These are phyloP conservation scores for Talaromyces atroroseus DNA, from an alignment of 2,329 filamentous ascomycete genomes.

Conservation along the genomic window DNA sequence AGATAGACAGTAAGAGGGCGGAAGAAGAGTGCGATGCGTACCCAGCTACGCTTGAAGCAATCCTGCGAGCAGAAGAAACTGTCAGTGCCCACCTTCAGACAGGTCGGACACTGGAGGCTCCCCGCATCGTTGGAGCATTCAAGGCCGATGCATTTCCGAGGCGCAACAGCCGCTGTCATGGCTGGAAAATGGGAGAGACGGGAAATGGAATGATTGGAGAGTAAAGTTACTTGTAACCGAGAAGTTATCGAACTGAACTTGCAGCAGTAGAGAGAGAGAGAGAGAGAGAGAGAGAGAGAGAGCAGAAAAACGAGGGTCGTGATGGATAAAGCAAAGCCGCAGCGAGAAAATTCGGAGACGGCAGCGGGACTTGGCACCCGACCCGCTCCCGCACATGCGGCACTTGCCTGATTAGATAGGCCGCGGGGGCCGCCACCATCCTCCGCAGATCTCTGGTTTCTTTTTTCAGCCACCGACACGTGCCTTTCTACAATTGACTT, in stretches of 20 bases:
- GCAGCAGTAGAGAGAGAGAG: not conserved
- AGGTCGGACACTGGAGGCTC: slow-evolving; percentile 86
- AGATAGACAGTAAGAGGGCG: not conserved
- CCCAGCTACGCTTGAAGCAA: slow-evolving; percentile 99
- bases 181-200: not conserved
- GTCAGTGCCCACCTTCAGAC: slow-evolving; percentile 81
- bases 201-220: not conserved
- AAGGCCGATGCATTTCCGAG: slow-evolving; percentile 62
- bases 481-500: not conserved
- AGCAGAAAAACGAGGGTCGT: too few species aligned
- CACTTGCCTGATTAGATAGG: slow-evolving; percentile 6
- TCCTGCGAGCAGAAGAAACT: slow-evolving; percentile 98
- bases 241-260: too few species aligned
- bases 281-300: not conserved
- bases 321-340: not conserved
- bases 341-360: not conserved
- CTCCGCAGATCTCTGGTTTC: slow-evolving; percentile 1
- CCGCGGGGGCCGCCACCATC: not conserved
- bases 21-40: slow-evolving; percentile 43
- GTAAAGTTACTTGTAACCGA: too few species aligned
- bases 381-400: not conserved
- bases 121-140: slow-evolving; percentile 86
- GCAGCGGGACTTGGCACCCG: not conserved
- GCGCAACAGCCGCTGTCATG: slow-evolving; percentile 27
- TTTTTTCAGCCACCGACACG: not conserved